These are phyloP conservation scores for Gastrolobium bilobum DNA, from an alignment of 306 rosid genomes.

Conservation along the genomic window DNA sequence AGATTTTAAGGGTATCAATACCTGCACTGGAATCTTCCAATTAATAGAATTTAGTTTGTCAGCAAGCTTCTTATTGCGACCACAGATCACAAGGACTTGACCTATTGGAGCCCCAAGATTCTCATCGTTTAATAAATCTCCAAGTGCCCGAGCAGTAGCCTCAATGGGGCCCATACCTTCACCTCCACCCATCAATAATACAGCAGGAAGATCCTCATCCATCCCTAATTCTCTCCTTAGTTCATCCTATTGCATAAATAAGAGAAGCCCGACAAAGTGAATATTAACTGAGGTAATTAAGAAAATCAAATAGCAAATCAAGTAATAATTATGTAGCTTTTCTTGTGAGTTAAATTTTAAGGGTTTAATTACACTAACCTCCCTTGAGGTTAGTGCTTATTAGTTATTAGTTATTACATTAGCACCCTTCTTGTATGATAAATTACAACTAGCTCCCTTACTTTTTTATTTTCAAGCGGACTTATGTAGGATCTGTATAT, in stretches of 20 bases:
- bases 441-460: not conserved
- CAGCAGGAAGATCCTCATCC: slow-evolving; percentile 98
- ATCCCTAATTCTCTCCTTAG: slow-evolving; percentile 80
- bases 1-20: slow-evolving; percentile 44
- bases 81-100: slow-evolving; percentile 93
- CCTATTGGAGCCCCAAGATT: slow-evolving; percentile 75
- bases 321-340: not conserved
- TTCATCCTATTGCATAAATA: slow-evolving; percentile 62
- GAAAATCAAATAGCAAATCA: slow-evolving; percentile 3
- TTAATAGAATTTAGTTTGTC: slow-evolving; percentile 69
- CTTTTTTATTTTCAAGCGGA: not conserved
- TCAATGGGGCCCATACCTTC: slow-evolving; percentile 99
- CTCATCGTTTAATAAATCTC: slow-evolving; percentile 72
- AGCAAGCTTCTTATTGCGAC: slow-evolving; percentile 89
- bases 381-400: not conserved
- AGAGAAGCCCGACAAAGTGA: slow-evolving; percentile 36
- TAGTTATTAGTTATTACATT: not conserved
- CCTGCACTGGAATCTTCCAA: slow-evolving; percentile 98
- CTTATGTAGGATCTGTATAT: not conserved
- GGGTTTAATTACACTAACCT: not conserved
- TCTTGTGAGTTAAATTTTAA: not conserved
- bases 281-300: slow-evolving; percentile 16
- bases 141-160: slow-evolving; percentile 95
- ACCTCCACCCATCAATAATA: slow-evolving; percentile 97
- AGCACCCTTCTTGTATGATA: too few relatives aligned